phyloP scores from a whole-genome alignment of 805 yeast species.

The Yamadazyma sp. region DNA sequence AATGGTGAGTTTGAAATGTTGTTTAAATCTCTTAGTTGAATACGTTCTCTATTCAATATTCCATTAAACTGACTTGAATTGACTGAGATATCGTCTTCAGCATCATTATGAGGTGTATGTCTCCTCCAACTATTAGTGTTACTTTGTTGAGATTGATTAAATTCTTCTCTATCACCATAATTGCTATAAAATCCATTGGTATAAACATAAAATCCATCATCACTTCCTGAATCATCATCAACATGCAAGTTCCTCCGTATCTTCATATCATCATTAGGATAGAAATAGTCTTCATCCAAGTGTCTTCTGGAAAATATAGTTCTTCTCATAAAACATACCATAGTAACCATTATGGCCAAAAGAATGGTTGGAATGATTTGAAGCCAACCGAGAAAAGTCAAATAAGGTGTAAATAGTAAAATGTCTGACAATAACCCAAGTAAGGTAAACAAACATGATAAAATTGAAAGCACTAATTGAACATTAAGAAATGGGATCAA shows the following conservation, averaged over 20 bases:
- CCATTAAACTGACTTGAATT: constrained; percentile 11
- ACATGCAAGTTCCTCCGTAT: constrained; percentile 17
- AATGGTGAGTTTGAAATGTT: too few relatives aligned
- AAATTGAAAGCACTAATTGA: constrained; percentile 57
- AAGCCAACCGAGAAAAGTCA: constrained; percentile 86
- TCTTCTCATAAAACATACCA: constrained; percentile 71
- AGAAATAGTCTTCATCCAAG: constrained; percentile 28
- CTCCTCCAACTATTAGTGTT: constrained; percentile 17
- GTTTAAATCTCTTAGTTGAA: constrained; percentile 8
- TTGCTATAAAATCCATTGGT: constrained; percentile 40
- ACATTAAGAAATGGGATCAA: constrained; percentile 42
- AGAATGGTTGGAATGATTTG: constrained; percentile 66
- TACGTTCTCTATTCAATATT: constrained; percentile 4
- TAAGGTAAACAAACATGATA: constrained; percentile 66
- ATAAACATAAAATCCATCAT: constrained; percentile 42
- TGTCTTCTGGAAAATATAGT: constrained; percentile 51
- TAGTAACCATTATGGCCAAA: constrained; percentile 59
- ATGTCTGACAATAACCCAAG: constrained; percentile 82
- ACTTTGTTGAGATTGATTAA: constrained; percentile 13
- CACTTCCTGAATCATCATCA: constrained; percentile 30
- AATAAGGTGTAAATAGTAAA: constrained; percentile 67
- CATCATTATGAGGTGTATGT: constrained; percentile 13
- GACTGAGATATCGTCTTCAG: constrained; percentile 14
- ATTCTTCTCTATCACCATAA: constrained; percentile 15
- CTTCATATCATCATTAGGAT: constrained; percentile 35